These are phyloP conservation scores for Neoboletus magnificus DNA, from an alignment of 768 basidiomycete genomes.

Conservation along the genomic window DNA sequence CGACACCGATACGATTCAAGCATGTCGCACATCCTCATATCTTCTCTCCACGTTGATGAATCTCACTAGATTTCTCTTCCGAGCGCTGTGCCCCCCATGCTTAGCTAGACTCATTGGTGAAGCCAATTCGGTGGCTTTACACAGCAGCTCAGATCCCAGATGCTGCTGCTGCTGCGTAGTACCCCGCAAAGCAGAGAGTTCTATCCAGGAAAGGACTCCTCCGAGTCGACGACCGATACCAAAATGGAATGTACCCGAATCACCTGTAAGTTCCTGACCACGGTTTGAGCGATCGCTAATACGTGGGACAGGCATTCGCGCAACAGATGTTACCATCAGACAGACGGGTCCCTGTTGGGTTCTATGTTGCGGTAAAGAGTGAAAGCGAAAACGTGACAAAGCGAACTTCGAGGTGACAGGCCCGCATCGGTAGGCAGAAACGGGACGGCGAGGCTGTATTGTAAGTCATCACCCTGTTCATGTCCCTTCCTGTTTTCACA, in stretches of 20 bases:
- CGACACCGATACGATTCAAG: too few species aligned
- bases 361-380: background rate
- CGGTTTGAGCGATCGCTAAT: background rate
- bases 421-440: background rate
- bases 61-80: background rate
- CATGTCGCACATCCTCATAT: background rate
- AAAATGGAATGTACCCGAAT: background rate
- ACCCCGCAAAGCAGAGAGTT: too few species aligned
- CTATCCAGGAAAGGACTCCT: background rate
- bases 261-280: background rate
- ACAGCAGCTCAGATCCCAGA: background rate
- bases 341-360: background rate
- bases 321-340: background rate
- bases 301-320: background rate
- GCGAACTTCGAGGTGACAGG: background rate
- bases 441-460: background rate
- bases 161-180: background rate
- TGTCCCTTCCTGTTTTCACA: background rate
- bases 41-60: background rate
- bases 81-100: background rate
- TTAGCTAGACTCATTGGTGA: background rate
- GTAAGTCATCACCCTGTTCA: background rate
- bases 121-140: background rate
- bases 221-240: background rate
- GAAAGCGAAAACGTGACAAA: background rate